Percentiles rank a stretch among this genome's conserved stretches.
phyloP scores from a whole-genome alignment of 148 eudicot genomes.

The Vaccinium corymbosum region DNA sequence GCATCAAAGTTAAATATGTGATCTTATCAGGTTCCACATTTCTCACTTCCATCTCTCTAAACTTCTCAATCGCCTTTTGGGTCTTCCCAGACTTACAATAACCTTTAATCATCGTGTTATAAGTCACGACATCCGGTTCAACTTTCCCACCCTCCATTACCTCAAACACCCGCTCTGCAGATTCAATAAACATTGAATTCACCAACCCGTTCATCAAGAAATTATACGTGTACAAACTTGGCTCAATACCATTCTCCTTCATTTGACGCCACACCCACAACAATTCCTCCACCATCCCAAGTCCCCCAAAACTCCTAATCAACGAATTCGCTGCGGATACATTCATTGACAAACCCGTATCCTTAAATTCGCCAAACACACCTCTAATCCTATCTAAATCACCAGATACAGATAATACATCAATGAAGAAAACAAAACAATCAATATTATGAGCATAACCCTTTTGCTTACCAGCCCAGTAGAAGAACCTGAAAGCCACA shows the following conservation, averaged over 20 bases:
- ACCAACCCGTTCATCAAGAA: conserved; percentile 78
- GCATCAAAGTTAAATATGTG: conserved; percentile 82
- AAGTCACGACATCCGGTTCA: conserved; percentile 76
- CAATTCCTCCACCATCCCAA: conserved; percentile 91
- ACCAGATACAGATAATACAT: conserved; percentile 37
- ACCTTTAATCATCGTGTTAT: conserved; percentile 92
- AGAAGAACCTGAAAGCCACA: conserved; percentile 59
- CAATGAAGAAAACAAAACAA: conserved; percentile 69
- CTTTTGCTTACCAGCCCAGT: conserved; percentile 85
- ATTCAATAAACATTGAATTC: conserved; percentile 57
- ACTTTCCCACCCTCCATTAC: conserved; percentile 73
- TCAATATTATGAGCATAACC: conserved; percentile 64
- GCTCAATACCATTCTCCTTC: conserved; percentile 80
- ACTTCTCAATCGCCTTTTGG: conserved; percentile 60
- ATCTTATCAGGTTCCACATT: conserved; percentile 73
- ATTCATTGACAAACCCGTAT: conserved; percentile 47
- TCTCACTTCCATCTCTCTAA: conserved; percentile 69
- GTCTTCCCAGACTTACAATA: conserved; percentile 75
- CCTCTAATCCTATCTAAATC: conserved; percentile 53
- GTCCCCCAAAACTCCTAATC: conserved; percentile 76
- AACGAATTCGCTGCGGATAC: conserved; percentile 58
- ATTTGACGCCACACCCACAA: conserved; percentile 87
- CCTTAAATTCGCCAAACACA: conserved; percentile 51
- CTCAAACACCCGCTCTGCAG: conserved; percentile 86
- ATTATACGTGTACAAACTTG: conserved; percentile 74